phyloP scores from a whole-genome alignment of 768 basidiomycete species.

The Pleurotus sapidus region DNA sequence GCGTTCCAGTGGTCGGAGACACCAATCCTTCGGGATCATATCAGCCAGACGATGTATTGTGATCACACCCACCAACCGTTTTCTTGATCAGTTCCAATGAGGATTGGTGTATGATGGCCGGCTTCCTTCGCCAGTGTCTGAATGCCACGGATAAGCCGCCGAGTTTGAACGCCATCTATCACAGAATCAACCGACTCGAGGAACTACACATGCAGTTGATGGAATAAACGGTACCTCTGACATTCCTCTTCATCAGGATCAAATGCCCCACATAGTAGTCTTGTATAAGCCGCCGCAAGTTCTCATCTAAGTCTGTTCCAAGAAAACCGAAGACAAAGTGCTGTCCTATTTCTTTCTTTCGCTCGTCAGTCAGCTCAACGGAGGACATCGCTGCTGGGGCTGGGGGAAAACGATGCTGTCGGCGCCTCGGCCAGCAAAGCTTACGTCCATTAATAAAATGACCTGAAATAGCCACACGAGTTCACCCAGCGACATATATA shows the following conservation, averaged over 20 bases:
- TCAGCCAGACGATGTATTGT: slow-evolving; percentile 32
- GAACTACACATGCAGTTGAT: not conserved
- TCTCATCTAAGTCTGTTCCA: slow-evolving; percentile 46
- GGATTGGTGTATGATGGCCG: slow-evolving; percentile 52
- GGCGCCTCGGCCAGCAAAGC: too few relatives aligned
- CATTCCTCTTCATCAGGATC: slow-evolving; percentile 69
- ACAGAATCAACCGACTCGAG: not conserved
- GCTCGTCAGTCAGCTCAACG: not conserved
- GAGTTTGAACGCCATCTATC: slow-evolving; percentile 50
- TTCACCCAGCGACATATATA: too few relatives aligned
- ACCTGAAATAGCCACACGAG: too few relatives aligned
- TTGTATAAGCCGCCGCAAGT: slow-evolving; percentile 53
- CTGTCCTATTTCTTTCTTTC: slow-evolving; percentile 25
- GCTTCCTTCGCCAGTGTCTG: slow-evolving; percentile 55
- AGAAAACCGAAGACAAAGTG: slow-evolving; percentile 75
- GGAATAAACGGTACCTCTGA: slow-evolving; percentile 38
- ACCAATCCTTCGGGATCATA: slow-evolving; percentile 66
- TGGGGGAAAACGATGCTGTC: too few relatives aligned
- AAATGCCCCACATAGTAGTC: slow-evolving; percentile 67
- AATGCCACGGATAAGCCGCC: slow-evolving; percentile 42
- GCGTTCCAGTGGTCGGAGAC: slow-evolving; percentile 53
- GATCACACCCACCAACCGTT: slow-evolving; percentile 40
- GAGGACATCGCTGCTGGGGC: too few relatives aligned
- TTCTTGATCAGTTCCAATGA: slow-evolving; percentile 75
- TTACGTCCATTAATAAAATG: too few relatives aligned